phyloP scores from a whole-genome alignment of 768 basidiomycete genomes.

The Suillus variegatus region DNA sequence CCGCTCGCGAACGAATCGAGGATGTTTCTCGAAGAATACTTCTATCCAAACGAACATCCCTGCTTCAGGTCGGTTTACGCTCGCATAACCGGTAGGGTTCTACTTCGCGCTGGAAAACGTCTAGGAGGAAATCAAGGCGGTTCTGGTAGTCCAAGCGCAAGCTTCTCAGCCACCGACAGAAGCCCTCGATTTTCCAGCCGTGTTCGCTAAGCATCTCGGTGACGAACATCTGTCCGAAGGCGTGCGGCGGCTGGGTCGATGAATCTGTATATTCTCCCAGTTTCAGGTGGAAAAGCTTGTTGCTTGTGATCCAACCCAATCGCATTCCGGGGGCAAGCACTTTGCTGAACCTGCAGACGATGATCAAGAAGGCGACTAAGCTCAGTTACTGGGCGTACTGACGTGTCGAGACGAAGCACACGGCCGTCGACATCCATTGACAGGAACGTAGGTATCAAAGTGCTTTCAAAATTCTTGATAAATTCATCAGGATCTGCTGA shows the following conservation, averaged over 20 bases:
- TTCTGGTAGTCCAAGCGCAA: conserved; percentile 44
- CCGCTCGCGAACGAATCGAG: conserved; percentile 26
- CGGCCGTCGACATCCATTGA: conserved; percentile 42
- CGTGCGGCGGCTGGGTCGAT: conserved; percentile 41
- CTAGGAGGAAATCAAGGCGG: conserved; percentile 42
- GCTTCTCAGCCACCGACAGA: conserved; percentile 39
- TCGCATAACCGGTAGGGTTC: conserved; percentile 28
- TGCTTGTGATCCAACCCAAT: conserved; percentile 42
- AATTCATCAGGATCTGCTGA: conserved; percentile 19
- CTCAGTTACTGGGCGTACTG: not conserved
- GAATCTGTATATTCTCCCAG: conserved; percentile 37
- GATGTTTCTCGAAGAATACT: conserved; percentile 38
- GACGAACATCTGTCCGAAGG: conserved; percentile 42
- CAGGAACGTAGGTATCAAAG: conserved; percentile 35
- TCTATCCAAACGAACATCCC: conserved; percentile 51
- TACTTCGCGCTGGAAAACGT: conserved; percentile 30
- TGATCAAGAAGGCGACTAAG: conserved; percentile 4
- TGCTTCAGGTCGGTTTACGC: conserved; percentile 31
- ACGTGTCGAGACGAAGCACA: conserved; percentile 41
- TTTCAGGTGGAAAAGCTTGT: conserved; percentile 35
- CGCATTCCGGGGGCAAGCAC: conserved; percentile 48
- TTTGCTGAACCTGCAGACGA: conserved; percentile 37
- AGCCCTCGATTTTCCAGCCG: conserved; percentile 39
- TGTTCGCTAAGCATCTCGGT: conserved; percentile 35
- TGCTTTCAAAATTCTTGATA: conserved; percentile 19